Conservation (phyloP, 371 early-diverging fungal genomes). For the Funneliformis caledonium region DNA sequence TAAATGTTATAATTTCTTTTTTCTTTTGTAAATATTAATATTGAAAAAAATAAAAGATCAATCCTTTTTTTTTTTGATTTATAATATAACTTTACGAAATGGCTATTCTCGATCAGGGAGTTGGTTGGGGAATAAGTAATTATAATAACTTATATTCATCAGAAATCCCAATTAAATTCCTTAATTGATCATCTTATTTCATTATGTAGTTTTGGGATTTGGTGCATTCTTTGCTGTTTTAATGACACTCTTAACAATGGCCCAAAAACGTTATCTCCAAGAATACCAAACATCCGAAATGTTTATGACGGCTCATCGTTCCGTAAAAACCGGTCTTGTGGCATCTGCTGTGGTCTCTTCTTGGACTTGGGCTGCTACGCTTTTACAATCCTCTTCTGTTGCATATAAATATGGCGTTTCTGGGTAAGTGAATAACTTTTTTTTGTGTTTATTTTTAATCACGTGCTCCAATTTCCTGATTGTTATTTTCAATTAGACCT, state of each 20-base stretch:
- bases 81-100: neutral
- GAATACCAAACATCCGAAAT: conserved; percentile 69
- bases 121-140: conserved; percentile 25
- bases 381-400: conserved; percentile 68
- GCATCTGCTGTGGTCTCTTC: conserved; percentile 70
- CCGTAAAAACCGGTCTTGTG: conserved; percentile 69
- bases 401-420: conserved; percentile 71
- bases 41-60: too few species aligned
- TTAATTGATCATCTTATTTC: neutral
- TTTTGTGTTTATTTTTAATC: neutral
- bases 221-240: conserved; percentile 62
- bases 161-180: neutral
- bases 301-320: conserved; percentile 70
- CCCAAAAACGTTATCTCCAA: conserved; percentile 61
- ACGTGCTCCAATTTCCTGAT: neutral
- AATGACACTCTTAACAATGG: conserved; percentile 67
- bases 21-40: too few species aligned
- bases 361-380: conserved; percentile 75
- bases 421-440: conserved; percentile 44
- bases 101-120: neutral
- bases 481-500: conserved; percentile 40
- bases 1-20: too few species aligned
- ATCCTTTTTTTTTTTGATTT: too few species aligned
- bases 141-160: neutral
- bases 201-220: conserved; percentile 50